Percentiles rank a stretch among this genome's conserved stretches.
Evolutionary conservation across 495 filamentous ascomycete species (phyloP).

Genomic region (Aspergillus olivimuriae): DNA sequence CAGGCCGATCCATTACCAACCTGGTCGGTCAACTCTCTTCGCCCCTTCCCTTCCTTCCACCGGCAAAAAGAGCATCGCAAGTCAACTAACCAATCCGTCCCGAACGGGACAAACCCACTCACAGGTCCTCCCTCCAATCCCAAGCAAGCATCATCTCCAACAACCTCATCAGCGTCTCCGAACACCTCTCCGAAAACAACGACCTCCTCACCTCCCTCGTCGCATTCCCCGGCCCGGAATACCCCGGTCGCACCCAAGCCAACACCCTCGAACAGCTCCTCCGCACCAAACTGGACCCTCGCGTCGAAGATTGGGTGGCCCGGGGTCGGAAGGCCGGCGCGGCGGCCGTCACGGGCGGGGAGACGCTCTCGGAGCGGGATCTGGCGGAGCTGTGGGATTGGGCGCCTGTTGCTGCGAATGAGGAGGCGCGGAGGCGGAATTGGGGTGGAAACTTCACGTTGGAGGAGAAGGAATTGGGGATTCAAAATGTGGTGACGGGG

Average conservation of each 20-base stretch:
- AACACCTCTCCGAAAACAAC: conserved; percentile 50
- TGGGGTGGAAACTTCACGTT: conserved; percentile 62
- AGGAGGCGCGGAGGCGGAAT: conserved; percentile 39
- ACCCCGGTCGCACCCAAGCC: conserved; percentile 65
- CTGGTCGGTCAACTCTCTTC: conserved; percentile 38
- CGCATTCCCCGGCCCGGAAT: conserved; percentile 69
- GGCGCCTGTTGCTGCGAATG: conserved; percentile 46
- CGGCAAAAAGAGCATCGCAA: neutral
- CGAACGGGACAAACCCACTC: conserved; percentile 5
- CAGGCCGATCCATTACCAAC: conserved; percentile 52
- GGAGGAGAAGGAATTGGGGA: conserved; percentile 58
- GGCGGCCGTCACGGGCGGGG: conserved; percentile 24
- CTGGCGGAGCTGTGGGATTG: conserved; percentile 43
- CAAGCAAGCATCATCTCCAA: conserved; percentile 58
- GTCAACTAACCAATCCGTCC: neutral
- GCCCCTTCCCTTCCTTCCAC: neutral
- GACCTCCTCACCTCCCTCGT: conserved; percentile 56
- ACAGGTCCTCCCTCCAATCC: conserved; percentile 63
- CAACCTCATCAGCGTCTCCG: conserved; percentile 54
- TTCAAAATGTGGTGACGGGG: conserved; percentile 68
- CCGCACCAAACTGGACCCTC: conserved; percentile 75
- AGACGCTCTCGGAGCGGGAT: conserved; percentile 32
- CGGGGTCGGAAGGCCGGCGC: conserved; percentile 43
- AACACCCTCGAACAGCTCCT: conserved; percentile 56
- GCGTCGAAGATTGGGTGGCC: conserved; percentile 65